These are phyloP conservation scores for Spongispora temasekensis DNA, from an alignment of 1,284 basidiomycete genomes.

Conservation along the genomic window DNA sequence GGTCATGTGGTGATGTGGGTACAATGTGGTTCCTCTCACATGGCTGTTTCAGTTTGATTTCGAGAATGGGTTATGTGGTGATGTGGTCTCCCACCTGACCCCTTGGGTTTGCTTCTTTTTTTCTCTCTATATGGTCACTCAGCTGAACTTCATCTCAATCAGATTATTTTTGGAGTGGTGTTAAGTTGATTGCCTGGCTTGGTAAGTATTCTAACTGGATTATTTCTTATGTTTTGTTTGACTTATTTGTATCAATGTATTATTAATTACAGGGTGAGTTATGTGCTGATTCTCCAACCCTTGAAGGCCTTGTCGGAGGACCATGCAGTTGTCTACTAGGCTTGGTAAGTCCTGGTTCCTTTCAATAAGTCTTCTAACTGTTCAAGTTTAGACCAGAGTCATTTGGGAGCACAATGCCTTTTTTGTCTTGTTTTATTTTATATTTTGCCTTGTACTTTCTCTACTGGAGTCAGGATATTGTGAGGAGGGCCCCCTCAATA, in stretches of 20 bases:
- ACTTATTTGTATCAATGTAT: neutral
- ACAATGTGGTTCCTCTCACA: neutral
- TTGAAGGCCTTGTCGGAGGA: neutral
- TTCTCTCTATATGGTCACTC: neutral
- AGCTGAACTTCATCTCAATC: neutral
- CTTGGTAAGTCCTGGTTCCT: neutral
- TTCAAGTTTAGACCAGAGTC: neutral
- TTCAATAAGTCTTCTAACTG: neutral
- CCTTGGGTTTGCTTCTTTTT: neutral
- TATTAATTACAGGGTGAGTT: neutral
- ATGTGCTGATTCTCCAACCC: neutral
- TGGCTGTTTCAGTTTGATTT: neutral
- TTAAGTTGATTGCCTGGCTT: too few relatives aligned
- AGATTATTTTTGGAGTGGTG: neutral
- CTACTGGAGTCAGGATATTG: neutral
- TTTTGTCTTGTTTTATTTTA: neutral
- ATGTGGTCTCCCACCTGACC: neutral
- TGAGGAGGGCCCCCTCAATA: neutral
- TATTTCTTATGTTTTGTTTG: neutral
- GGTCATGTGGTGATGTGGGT: neutral
- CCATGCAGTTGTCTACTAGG: neutral
- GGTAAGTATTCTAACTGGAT: too few relatives aligned
- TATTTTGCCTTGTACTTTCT: neutral
- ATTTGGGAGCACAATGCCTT: too few relatives aligned
- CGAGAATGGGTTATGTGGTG: neutral